These are phyloP conservation scores for Fraxinus floribunda DNA, from an alignment of 305 asterid genomes.

Conservation along the genomic window DNA sequence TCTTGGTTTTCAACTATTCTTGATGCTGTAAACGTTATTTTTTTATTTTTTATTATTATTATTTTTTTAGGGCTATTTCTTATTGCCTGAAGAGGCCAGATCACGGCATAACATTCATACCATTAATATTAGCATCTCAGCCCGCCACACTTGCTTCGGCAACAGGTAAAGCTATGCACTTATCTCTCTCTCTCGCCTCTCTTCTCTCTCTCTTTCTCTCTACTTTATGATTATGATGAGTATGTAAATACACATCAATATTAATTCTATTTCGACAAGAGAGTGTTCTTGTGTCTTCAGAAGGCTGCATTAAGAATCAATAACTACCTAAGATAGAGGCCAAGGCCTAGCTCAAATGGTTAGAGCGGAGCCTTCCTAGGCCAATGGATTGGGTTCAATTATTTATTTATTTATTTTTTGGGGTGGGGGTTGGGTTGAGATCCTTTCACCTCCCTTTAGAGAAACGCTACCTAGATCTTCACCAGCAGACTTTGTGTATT, in stretches of 20 bases:
- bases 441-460: background rate
- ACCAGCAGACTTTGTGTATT: background rate
- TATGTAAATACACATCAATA: background rate
- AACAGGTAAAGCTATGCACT: constrained; percentile 57
- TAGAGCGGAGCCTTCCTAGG: too few species aligned
- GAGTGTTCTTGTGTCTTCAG: background rate
- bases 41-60: background rate
- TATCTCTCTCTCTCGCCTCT: background rate
- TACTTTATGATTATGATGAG: constrained; percentile 12
- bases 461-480: background rate
- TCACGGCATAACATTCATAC: constrained; percentile 70
- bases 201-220: background rate
- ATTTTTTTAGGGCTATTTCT: constrained; percentile 68
- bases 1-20: constrained; percentile 17
- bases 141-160: constrained; percentile 87
- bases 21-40: constrained; percentile 12
- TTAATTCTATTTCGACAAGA: background rate
- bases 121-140: constrained; percentile 79
- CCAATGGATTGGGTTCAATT: background rate
- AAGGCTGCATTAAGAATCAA: background rate
- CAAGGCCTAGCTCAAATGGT: background rate
- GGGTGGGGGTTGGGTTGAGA: background rate
- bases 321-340: background rate
- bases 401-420: too few species aligned
- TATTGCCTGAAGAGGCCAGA: constrained; percentile 89